A percentile compares a stretch with the other conserved stretches of the same genome.
phyloP scores from a whole-genome alignment of 768 basidiomycete genomes.

The Arthromyces matolae region DNA sequence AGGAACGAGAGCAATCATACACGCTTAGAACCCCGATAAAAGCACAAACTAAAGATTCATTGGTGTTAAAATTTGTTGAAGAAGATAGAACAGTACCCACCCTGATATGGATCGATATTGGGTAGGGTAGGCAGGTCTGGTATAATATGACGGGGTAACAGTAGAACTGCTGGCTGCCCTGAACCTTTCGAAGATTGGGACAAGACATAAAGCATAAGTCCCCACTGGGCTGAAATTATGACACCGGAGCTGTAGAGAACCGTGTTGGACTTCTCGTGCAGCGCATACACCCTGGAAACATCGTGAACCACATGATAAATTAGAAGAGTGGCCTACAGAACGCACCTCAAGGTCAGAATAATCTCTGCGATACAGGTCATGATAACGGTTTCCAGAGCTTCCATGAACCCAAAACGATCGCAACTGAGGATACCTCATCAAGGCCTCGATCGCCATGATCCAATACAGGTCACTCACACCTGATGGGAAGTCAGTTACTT shows the following conservation, averaged over 20 bases:
- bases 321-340: too few species aligned
- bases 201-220: slow-evolving; percentile 1
- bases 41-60: too few species aligned
- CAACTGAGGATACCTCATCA: too few species aligned
- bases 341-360: too few species aligned
- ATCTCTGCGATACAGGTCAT: too few species aligned
- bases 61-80: not conserved
- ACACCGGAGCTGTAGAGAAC: not conserved
- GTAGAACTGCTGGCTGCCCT: not conserved
- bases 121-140: not conserved
- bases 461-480: too few species aligned
- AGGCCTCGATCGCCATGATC: not conserved
- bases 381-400: too few species aligned
- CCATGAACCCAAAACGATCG: too few species aligned
- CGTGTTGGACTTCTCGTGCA: not conserved
- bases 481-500: too few species aligned
- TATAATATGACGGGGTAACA: not conserved
- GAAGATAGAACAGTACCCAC: not conserved
- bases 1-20: not conserved
- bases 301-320: too few species aligned
- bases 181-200: slow-evolving; percentile 6
- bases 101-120: not conserved
- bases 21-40: not conserved
- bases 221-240: slow-evolving; percentile 6
- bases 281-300: slow-evolving; percentile 6